Percentiles rank a stretch among this genome's conserved stretches.
phyloP scores from a whole-genome alignment of 768 basidiomycete species.

The Mycena belliarum region DNA sequence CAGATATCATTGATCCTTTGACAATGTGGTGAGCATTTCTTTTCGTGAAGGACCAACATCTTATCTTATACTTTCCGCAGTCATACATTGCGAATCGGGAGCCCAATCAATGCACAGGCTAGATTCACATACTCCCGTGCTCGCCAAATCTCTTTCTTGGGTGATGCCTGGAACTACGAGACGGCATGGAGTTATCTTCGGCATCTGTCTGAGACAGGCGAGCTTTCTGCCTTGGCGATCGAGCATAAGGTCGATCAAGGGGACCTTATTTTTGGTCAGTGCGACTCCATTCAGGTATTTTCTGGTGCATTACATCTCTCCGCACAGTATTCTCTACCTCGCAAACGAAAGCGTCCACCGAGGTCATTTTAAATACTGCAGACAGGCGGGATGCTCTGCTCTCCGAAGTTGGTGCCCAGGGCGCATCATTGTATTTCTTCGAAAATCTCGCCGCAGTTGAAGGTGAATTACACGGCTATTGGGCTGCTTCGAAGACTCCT shows the following conservation, averaged over 20 bases:
- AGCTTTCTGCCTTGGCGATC: background rate
- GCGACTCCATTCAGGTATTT: no score
- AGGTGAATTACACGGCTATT: constrained; percentile 1
- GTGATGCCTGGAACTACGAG: background rate
- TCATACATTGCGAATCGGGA: background rate
- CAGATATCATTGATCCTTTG: background rate
- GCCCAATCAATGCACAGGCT: background rate
- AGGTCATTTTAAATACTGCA: background rate
- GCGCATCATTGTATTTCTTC: background rate
- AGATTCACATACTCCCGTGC: background rate
- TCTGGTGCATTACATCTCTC: background rate
- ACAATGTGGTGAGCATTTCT: background rate
- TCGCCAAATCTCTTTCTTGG: background rate
- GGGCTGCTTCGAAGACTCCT: background rate
- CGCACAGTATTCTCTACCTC: background rate
- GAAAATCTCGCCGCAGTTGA: constrained; percentile 1
- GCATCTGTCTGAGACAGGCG: background rate
- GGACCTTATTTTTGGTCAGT: constrained; percentile 2
- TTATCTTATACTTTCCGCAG: background rate
- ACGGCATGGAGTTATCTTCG: constrained; percentile 1
- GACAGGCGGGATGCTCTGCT: background rate
- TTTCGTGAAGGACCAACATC: no score
- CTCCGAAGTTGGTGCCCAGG: background rate
- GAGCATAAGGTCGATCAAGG: background rate
- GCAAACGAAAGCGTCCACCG: background rate